Conservation (phyloP, 2,329 filamentous ascomycete species). For the Clarireedia hainanense region DNA sequence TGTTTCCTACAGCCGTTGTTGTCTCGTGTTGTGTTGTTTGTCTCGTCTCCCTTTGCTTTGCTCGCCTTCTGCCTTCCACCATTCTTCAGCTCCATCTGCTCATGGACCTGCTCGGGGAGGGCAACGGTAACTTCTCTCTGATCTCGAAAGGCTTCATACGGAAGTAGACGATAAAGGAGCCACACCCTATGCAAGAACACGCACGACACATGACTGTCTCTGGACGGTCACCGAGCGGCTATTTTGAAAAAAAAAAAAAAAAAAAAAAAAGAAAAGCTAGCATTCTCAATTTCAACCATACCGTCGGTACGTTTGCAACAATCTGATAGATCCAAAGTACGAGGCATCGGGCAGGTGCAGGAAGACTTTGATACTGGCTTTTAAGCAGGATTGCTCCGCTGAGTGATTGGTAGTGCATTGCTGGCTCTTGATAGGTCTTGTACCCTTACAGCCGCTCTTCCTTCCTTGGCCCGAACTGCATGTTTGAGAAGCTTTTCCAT, state of each 20-base stretch:
- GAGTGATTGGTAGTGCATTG: background rate
- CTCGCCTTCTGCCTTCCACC: too few species aligned
- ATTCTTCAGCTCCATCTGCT: background rate
- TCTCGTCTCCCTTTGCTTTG: too few species aligned
- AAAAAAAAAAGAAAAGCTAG: background rate
- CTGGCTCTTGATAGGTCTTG: background rate
- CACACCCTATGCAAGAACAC: constrained; percentile 4
- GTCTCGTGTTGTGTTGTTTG: too few species aligned
- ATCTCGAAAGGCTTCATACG: background rate
- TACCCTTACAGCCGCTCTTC: background rate
- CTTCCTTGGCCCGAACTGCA: constrained; percentile 3
- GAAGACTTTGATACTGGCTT: background rate
- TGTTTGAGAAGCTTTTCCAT: background rate
- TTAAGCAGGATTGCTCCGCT: background rate
- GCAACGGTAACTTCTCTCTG: too few species aligned
- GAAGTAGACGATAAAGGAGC: background rate
- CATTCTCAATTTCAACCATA: constrained; percentile 1
- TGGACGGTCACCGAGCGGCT: background rate
- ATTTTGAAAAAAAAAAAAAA: background rate
- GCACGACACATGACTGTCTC: background rate
- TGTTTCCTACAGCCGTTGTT: too few species aligned
- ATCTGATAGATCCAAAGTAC: background rate
- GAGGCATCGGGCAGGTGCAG: constrained; percentile 2
- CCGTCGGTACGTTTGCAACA: constrained; percentile 1
- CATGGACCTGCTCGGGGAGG: background rate